A percentile compares a stretch with the other conserved stretches of the same genome.
Conservation (phyloP, 495 filamentous ascomycete genomes). For the Tuber microsphaerosporum region DNA sequence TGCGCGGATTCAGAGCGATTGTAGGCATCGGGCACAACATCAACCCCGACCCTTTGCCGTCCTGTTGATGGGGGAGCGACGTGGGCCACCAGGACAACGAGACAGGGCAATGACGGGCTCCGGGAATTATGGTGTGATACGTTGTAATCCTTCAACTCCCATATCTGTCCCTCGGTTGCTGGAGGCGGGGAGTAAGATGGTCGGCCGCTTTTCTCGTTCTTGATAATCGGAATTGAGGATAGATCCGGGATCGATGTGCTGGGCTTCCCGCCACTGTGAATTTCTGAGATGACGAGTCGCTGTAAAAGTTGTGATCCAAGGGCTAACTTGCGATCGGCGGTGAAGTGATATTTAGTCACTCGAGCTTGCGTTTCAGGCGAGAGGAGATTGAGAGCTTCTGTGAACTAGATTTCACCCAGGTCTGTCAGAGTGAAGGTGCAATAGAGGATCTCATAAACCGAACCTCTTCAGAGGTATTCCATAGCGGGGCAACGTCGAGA, state of each 20-base stretch:
- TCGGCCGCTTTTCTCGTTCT: constrained; percentile 29
- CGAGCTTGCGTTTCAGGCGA: constrained; percentile 12
- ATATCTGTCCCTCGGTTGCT: constrained; percentile 3
- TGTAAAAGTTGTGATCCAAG: constrained; percentile 40
- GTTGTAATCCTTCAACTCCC: constrained; percentile 35
- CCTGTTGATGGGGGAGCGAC: not conserved
- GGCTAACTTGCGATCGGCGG: constrained; percentile 31
- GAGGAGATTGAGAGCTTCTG: constrained; percentile 31
- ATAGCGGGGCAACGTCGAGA: constrained; percentile 31
- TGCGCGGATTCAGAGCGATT: constrained; percentile 9
- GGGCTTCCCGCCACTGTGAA: constrained; percentile 22
- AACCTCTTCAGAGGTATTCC: constrained; percentile 32
- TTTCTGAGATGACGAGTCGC: constrained; percentile 23
- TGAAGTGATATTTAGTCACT: constrained; percentile 35
- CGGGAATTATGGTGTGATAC: constrained; percentile 35
- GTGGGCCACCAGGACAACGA: constrained; percentile 25
- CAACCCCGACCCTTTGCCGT: constrained; percentile 31
- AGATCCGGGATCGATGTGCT: constrained; percentile 16
- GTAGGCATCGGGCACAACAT: constrained; percentile 35
- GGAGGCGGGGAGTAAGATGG: constrained; percentile 23
- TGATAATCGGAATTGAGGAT: constrained; percentile 23
- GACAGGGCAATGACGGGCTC: constrained; percentile 14
- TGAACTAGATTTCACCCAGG: constrained; percentile 17
- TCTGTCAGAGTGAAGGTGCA: not conserved
- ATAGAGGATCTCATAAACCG: constrained; percentile 1